These are phyloP conservation scores for Xylariaceae sp. DNA, from an alignment of 2,329 filamentous ascomycete species.

Conservation along the genomic window DNA sequence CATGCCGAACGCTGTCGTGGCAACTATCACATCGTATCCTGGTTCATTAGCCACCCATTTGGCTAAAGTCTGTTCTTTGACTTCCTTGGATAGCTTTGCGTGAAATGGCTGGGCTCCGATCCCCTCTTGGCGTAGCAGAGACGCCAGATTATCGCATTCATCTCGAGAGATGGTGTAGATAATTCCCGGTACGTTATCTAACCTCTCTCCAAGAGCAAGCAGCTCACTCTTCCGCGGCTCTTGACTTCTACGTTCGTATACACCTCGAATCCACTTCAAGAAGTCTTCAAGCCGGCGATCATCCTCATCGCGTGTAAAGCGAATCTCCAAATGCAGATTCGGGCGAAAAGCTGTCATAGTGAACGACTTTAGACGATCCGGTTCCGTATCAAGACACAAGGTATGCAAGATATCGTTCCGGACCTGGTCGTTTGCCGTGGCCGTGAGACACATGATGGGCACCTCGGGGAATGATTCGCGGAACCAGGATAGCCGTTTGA, in stretches of 20 bases:
- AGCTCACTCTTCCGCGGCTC: constrained; percentile 57
- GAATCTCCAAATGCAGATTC: constrained; percentile 87
- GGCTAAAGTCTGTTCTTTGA: constrained; percentile 65
- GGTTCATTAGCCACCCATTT: constrained; percentile 68
- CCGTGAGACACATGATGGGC: constrained; percentile 87
- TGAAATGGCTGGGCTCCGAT: constrained; percentile 72
- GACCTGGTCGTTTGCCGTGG: constrained; percentile 78
- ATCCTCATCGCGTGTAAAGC: constrained; percentile 72
- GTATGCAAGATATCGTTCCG: constrained; percentile 76
- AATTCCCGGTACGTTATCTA: constrained; percentile 66
- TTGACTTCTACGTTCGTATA: constrained; percentile 62
- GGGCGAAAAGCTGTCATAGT: constrained; percentile 77
- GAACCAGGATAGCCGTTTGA: constrained; percentile 83
- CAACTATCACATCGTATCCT: constrained; percentile 87
- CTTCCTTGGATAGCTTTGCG: constrained; percentile 60
- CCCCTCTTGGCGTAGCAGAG: constrained; percentile 59
- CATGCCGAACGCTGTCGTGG: constrained; percentile 96
- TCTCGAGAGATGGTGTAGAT: constrained; percentile 73
- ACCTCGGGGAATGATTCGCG: constrained; percentile 74
- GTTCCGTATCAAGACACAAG: constrained; percentile 58
- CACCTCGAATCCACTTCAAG: constrained; percentile 66
- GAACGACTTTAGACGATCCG: constrained; percentile 63
- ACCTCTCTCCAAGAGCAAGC: constrained; percentile 45
- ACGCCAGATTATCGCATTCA: constrained; percentile 67
- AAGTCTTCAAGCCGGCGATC: constrained; percentile 70